Percentiles rank a stretch among this genome's conserved stretches.
These are phyloP conservation scores for Leucocoprinus birnbaumii DNA, from an alignment of 768 basidiomycete species.

Conservation along the genomic window DNA sequence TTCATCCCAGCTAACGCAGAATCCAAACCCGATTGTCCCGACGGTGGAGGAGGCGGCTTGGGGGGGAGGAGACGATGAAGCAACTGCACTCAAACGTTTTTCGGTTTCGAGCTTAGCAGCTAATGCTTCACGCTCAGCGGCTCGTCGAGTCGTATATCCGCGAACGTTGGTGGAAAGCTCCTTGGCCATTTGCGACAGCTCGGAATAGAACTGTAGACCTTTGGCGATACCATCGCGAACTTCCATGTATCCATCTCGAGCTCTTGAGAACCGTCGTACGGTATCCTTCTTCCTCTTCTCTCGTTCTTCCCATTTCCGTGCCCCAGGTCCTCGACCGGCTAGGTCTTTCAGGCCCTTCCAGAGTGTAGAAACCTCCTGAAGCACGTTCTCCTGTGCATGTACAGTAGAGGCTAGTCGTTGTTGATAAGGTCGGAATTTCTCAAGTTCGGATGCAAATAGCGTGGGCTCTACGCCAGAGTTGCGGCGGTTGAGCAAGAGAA, in stretches of 20 bases:
- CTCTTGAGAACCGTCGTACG: constrained; percentile 66
- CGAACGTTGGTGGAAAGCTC: constrained; percentile 58
- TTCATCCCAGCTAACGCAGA: constrained; percentile 58
- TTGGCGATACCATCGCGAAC: constrained; percentile 83
- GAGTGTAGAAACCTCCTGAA: constrained; percentile 72
- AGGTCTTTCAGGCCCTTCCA: constrained; percentile 75
- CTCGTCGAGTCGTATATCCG: constrained; percentile 61
- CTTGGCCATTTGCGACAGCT: constrained; percentile 62
- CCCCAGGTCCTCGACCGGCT: constrained; percentile 73
- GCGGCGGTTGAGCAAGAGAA: constrained; percentile 87
- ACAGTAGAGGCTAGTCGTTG: constrained; percentile 76
- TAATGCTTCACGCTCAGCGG: constrained; percentile 67
- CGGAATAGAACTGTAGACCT: constrained; percentile 85
- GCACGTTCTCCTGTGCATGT: constrained; percentile 65
- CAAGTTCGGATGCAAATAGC: constrained; percentile 89
- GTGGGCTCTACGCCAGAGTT: constrained; percentile 81
- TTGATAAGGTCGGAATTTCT: constrained; percentile 94
- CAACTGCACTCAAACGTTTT: constrained; percentile 50
- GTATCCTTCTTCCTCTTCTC: constrained; percentile 79
- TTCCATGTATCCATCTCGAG: constrained; percentile 84
- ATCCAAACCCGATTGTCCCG: constrained; percentile 41
- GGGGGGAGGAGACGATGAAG: constrained; percentile 46
- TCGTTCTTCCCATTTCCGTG: constrained; percentile 78
- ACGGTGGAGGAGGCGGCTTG: constrained; percentile 48
- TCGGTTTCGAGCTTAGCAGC: constrained; percentile 70